Evolutionary conservation across 2,329 filamentous ascomycete species (phyloP).

Genomic region (Colletotrichum paranaense): DNA sequence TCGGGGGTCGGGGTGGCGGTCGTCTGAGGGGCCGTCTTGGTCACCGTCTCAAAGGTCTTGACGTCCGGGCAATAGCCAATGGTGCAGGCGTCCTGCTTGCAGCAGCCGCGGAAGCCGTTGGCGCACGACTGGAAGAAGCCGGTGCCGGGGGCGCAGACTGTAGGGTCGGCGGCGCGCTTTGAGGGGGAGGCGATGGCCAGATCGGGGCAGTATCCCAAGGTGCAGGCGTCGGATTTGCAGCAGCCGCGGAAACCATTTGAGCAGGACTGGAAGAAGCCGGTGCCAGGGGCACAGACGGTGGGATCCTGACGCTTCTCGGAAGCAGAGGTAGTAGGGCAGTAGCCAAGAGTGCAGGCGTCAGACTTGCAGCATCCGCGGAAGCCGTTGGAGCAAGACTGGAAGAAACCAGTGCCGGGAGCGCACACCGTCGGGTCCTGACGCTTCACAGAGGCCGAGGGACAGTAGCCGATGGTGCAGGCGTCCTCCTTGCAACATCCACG

Average conservation of each 20-base stretch:
- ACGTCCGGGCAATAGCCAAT: constrained; percentile 27
- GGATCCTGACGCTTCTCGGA: constrained; percentile 3
- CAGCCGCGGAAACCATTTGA: constrained; percentile 22
- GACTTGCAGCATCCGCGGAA: constrained; percentile 28
- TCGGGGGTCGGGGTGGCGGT: neutral
- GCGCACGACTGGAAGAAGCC: constrained; percentile 29
- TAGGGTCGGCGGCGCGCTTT: neutral
- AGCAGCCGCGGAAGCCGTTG: constrained; percentile 29
- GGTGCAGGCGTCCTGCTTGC: constrained; percentile 27
- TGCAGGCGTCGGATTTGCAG: constrained; percentile 27
- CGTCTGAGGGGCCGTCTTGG: constrained; percentile 1
- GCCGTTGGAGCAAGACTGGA: constrained; percentile 20
- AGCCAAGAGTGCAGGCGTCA: constrained; percentile 22
- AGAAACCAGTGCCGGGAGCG: constrained; percentile 21
- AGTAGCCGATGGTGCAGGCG: constrained; percentile 14
- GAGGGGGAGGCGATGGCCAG: neutral
- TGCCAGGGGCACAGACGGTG: constrained; percentile 15
- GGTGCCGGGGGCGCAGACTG: constrained; percentile 21
- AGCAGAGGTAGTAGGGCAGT: neutral
- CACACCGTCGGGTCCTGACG: constrained; percentile 14
- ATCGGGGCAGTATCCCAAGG: constrained; percentile 18
- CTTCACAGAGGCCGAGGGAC: neutral
- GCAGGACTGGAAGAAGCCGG: constrained; percentile 29
- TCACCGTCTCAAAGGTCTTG: constrained; percentile 20
- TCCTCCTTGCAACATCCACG: constrained; percentile 28